Evolutionary conservation across 345 rosid genomes (phyloP).

Genomic region (Bruguiera gymnorhiza): DNA sequence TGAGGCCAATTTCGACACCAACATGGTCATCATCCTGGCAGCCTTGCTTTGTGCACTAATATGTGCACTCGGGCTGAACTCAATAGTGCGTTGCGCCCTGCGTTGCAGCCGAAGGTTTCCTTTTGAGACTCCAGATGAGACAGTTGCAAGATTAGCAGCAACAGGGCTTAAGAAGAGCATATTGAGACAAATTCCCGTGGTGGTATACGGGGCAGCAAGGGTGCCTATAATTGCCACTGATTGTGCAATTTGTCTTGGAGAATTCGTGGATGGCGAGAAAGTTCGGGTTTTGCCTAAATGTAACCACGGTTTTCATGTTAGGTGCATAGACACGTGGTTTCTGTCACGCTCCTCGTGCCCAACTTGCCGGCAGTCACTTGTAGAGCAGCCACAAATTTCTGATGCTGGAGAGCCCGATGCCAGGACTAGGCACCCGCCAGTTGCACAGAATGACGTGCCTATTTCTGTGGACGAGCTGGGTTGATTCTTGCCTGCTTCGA

Average conservation of each 20-base stretch:
- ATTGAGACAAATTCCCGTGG: slow-evolving; percentile 23
- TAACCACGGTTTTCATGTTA: slow-evolving; percentile 24
- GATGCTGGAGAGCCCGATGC: slow-evolving; percentile 4
- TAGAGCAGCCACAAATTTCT: slow-evolving; percentile 15
- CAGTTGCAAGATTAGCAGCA: slow-evolving; percentile 15
- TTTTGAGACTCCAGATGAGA: slow-evolving; percentile 15
- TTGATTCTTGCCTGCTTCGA: not conserved
- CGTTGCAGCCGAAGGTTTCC: slow-evolving; percentile 26
- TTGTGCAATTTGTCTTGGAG: slow-evolving; percentile 30
- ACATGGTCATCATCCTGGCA: slow-evolving; percentile 29
- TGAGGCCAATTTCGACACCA: slow-evolving; percentile 41
- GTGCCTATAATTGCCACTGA: slow-evolving; percentile 11
- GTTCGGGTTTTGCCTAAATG: slow-evolving; percentile 24
- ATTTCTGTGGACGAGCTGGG: slow-evolving; percentile 7
- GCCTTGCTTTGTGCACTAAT: slow-evolving; percentile 28
- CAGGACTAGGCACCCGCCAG: slow-evolving; percentile 1
- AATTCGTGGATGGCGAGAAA: slow-evolving; percentile 21
- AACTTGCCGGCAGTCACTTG: slow-evolving; percentile 24
- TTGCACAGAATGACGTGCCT: slow-evolving; percentile 1
- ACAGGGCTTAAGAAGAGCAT: slow-evolving; percentile 23
- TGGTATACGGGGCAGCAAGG: slow-evolving; percentile 17
- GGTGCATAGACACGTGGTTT: slow-evolving; percentile 29
- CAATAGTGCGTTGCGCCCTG: slow-evolving; percentile 24
- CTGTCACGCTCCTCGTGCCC: slow-evolving; percentile 27
- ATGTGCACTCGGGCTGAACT: slow-evolving; percentile 26